Conservation (phyloP, 2,329 filamentous ascomycete genomes). For the Colletotrichum caudatum region DNA sequence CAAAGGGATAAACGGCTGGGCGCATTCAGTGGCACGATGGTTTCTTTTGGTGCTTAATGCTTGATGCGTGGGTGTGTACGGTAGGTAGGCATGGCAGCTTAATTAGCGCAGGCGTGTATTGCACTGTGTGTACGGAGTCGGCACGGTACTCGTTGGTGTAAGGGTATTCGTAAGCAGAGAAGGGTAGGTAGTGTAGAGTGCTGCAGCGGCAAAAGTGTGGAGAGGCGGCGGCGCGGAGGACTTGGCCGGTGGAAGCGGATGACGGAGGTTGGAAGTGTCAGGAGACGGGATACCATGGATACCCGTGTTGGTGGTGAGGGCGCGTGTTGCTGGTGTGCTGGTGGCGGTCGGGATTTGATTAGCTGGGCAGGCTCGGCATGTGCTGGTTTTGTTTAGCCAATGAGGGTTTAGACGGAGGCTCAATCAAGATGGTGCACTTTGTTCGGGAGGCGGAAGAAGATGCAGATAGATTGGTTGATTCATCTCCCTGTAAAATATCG, state of each 20-base stretch:
- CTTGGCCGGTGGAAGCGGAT: constrained; percentile 14
- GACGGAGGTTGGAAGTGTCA: constrained; percentile 30
- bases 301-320: constrained; percentile 22
- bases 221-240: constrained; percentile 5
- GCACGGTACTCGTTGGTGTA: background rate
- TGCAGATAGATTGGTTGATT: background rate
- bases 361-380: background rate
- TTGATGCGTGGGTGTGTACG: constrained; percentile 13
- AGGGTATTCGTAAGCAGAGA: too few species aligned
- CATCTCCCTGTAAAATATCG: too few species aligned
- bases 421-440: constrained; percentile 2
- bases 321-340: background rate
- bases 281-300: constrained; percentile 20
- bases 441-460: background rate
- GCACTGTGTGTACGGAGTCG: too few species aligned
- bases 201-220: background rate
- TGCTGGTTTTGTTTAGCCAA: constrained; percentile 3
- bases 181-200: too few species aligned
- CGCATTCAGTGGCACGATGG: constrained; percentile 35
- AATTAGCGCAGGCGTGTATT: background rate
- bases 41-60: constrained; percentile 9
- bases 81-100: background rate
- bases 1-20: constrained; percentile 28
- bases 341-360: background rate
- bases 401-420: background rate